Base-by-base conservation (phyloP, 306 rosid genomes). In the Abrus precatorius region DNA sequence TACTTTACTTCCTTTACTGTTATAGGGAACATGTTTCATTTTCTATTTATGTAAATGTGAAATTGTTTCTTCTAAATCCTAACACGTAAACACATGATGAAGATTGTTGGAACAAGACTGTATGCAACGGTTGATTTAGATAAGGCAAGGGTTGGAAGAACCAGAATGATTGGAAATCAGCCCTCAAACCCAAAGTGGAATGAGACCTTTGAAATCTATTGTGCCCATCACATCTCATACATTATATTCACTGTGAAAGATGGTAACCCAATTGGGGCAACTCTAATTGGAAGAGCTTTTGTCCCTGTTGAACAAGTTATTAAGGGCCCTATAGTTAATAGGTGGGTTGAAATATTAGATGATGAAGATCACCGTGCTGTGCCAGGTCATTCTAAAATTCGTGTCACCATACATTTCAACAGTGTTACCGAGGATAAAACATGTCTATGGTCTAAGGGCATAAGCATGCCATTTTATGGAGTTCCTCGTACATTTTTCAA, bases 81-180 rank as follows among this genome's bases (percentile, higher is more conserved):
- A 47, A 69, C 68, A 72, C 32, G 70, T 38, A 70, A 65, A 49
- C 52, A 44, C 33, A 11, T 45, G 10, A 77, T 71, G 83, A 56
- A 95, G 97, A 84, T 91, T 72, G 86, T 84, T 50, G 97, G 94
- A 33, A 78, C 90, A 7, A 83, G 87, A 79, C 86, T 91, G 33
- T 91, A 95, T 82, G 96, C 99, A 76, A 87, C 96, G 45, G 86
- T 95, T 48, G 97, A 95, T 89, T 83, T 93, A 44, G 99, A 88
- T 12, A 91, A 84, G 72, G 93, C 93, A 2, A 83, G 96, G 41
- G 92, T 87, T 13, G 91, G 84, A 1, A 53, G 86, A 8, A 95
- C 96, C 0, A 82, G 88, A 72, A 82, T 82, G 86, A 47, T 91
- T 11, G 20, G 76, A 41, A 69, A 85, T 45, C 74, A 84, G 20